These are phyloP conservation scores for Flaveria ramosissima DNA, from an alignment of 129 eudicot genomes.

Conservation along the genomic window DNA sequence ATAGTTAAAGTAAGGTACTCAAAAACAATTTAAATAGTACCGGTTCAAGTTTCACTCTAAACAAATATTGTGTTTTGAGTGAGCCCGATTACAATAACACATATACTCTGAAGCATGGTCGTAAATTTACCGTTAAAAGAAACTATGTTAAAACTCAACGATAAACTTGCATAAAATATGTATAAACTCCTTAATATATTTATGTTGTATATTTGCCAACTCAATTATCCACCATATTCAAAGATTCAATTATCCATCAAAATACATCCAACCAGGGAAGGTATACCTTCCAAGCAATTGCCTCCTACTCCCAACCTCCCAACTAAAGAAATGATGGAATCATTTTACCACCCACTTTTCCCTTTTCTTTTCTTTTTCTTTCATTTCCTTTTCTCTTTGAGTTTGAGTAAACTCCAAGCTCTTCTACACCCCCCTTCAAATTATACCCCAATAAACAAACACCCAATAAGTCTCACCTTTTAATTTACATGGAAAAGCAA, in stretches of 20 bases:
- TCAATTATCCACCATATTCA: constrained; percentile 5
- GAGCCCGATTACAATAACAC: no score
- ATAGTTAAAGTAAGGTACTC: no score
- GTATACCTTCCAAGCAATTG: constrained; percentile 34
- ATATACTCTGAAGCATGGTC: no score
- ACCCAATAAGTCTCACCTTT: not conserved
- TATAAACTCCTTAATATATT: not conserved
- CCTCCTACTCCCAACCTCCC: constrained; percentile 30
- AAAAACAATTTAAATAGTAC: no score
- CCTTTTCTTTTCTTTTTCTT: constrained; percentile 26
- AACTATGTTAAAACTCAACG: no score
- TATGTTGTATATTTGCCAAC: not conserved
- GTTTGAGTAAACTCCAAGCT: constrained; percentile 46
- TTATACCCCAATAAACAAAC: constrained; percentile 1
- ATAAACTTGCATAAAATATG: no score
- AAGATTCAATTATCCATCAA: constrained; percentile 21
- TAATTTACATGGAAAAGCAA: constrained; percentile 52
- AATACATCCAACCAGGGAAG: constrained; percentile 38
- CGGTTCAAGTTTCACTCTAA: no score
- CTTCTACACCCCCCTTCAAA: constrained; percentile 1
- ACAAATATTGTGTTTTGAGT: no score
- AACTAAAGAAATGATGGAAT: constrained; percentile 31
- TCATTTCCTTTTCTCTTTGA: constrained; percentile 21
- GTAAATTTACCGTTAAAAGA: no score
- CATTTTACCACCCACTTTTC: constrained; percentile 38